These are phyloP conservation scores for Stephanodiscus minutulus DNA, from an alignment of 108 stramenopile species.

Conservation along the genomic window DNA sequence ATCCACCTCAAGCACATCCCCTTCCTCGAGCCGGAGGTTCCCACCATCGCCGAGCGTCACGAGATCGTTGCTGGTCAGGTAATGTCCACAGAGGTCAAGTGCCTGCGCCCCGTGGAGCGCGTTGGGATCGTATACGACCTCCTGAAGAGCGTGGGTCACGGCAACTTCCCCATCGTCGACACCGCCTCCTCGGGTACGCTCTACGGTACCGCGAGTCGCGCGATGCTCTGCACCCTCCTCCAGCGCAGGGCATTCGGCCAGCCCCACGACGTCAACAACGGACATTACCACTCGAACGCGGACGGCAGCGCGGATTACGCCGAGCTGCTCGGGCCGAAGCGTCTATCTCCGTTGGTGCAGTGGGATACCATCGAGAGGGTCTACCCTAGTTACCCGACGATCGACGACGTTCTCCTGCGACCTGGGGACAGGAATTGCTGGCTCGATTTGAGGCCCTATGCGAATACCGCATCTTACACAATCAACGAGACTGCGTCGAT, in stretches of 20 bases:
- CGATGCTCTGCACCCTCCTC: slow-evolving; percentile 87
- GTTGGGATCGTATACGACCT: slow-evolving; percentile 90
- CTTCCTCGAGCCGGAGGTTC: slow-evolving; percentile 91
- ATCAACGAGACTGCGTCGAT: slow-evolving; percentile 93
- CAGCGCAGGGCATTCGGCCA: slow-evolving; percentile 89
- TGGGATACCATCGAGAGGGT: slow-evolving; percentile 95
- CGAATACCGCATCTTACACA: slow-evolving; percentile 95
- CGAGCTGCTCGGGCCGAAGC: slow-evolving; percentile 64
- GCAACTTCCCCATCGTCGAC: slow-evolving; percentile 96
- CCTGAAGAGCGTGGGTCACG: slow-evolving; percentile 74
- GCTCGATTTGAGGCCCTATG: slow-evolving; percentile 96
- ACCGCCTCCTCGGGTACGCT: slow-evolving; percentile 83
- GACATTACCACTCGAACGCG: slow-evolving; percentile 47
- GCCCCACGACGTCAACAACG: slow-evolving; percentile 71
- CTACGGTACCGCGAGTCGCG: slow-evolving; percentile 88
- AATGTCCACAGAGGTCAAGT: slow-evolving; percentile 89
- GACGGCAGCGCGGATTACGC: slow-evolving; percentile 55
- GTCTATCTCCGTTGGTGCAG: slow-evolving; percentile 87
- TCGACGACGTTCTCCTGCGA: slow-evolving; percentile 80
- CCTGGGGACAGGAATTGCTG: slow-evolving; percentile 85
- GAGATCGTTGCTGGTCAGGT: slow-evolving; percentile 91
- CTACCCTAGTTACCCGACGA: slow-evolving; percentile 92
- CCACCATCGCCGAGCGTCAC: slow-evolving; percentile 84
- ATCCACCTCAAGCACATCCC: slow-evolving; percentile 88
- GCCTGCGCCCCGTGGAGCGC: slow-evolving; percentile 85